Evolutionary conservation across 805 yeast genomes (phyloP).

Genomic region (Starmera pachycereana): DNA sequence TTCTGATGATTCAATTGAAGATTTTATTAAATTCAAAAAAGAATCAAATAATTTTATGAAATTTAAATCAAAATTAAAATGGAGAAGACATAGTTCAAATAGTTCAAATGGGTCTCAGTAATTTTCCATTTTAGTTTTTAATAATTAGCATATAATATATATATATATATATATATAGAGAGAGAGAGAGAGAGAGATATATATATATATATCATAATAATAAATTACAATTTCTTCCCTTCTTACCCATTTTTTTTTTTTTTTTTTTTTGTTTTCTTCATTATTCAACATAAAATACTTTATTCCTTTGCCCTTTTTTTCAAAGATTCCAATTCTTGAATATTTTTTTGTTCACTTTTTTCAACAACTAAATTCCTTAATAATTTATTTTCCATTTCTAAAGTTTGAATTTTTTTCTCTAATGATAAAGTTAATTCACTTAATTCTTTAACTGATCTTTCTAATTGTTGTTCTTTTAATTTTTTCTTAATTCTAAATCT

Average conservation of each 20-base stretch:
- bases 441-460: constrained; percentile 60
- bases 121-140: neutral
- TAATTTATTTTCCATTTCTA: constrained; percentile 89
- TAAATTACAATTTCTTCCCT: no score
- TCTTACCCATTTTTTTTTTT: no score
- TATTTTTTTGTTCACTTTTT: constrained; percentile 48
- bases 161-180: no score
- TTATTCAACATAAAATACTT: no score
- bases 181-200: no score
- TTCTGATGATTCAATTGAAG: neutral
- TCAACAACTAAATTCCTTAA: constrained; percentile 76
- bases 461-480: constrained; percentile 86
- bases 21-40: neutral
- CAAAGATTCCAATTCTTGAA: constrained; percentile 41
- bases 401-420: constrained; percentile 67
- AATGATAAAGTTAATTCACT: constrained; percentile 54
- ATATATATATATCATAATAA: no score
- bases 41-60: constrained; percentile 8
- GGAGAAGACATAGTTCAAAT: constrained; percentile 20
- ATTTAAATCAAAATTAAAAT: constrained; percentile 17
- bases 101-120: constrained; percentile 1
- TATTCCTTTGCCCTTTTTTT: constrained; percentile 31
- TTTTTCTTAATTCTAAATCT: constrained; percentile 89
- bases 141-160: constrained; percentile 8
- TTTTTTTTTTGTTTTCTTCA: no score